Evolutionary conservation across 148 eudicot species (phyloP).

Genomic region (Chenopodium quinoa): DNA sequence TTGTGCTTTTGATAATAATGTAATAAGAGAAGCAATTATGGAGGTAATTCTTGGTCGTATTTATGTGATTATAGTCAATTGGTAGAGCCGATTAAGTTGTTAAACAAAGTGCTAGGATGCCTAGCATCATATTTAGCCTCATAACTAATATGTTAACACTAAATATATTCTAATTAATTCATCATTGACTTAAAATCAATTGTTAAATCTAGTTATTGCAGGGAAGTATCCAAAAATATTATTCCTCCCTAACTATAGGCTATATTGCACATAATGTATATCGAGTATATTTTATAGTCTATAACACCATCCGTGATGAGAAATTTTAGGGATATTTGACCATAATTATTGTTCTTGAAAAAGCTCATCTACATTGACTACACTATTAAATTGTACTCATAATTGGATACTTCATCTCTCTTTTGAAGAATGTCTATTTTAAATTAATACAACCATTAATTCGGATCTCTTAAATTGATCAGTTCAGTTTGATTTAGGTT

Average conservation of each 20-base stretch:
- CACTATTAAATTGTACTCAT: conserved; percentile 8
- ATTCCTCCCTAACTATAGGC: conserved; percentile 10
- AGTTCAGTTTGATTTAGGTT: no score
- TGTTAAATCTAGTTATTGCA: neutral
- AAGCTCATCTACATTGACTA: conserved; percentile 27
- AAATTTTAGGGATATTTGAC: conserved; percentile 32
- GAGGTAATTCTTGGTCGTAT: no score
- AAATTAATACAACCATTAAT: neutral
- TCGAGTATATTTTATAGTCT: conserved; percentile 19
- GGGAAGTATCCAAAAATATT: conserved; percentile 14
- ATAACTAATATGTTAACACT: no score
- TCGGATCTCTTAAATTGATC: no score
- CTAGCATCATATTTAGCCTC: no score
- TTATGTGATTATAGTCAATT: no score
- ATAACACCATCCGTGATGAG: conserved; percentile 24
- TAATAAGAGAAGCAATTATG: no score
- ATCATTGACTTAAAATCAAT: neutral
- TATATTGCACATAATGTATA: neutral
- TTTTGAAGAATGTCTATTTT: neutral
- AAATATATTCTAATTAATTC: neutral
- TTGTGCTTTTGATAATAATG: no score
- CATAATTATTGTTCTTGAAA: conserved; percentile 31
- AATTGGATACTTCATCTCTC: neutral
- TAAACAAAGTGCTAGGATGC: no score
- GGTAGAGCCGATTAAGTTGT: no score